Percentiles rank a stretch among this genome's conserved stretches.
Evolutionary conservation across 2,329 filamentous ascomycete species (phyloP).

Genomic region (Ophiocordyceps australis): DNA sequence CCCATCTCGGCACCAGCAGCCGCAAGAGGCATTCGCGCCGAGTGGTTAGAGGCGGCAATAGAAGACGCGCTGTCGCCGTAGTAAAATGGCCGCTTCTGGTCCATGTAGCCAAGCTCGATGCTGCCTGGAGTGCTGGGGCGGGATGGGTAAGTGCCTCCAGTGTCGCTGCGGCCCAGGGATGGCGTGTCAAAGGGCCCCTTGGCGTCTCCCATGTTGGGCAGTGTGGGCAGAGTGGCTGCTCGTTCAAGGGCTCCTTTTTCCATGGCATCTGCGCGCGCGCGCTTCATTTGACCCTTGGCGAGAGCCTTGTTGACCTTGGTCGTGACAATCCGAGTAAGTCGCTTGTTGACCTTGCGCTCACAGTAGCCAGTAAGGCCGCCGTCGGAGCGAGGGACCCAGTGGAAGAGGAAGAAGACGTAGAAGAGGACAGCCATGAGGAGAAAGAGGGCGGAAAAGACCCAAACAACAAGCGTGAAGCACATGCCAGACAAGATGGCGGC

Average conservation of each 20-base stretch:
- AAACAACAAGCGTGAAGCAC: constrained; percentile 81
- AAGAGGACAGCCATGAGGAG: constrained; percentile 60
- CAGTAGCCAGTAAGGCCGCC: constrained; percentile 74
- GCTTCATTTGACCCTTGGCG: constrained; percentile 53
- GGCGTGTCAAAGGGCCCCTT: constrained; percentile 35
- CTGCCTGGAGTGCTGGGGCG: constrained; percentile 34
- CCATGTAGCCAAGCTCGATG: constrained; percentile 32
- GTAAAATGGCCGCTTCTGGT: constrained; percentile 29
- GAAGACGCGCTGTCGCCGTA: constrained; percentile 32
- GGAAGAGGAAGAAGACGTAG: constrained; percentile 80
- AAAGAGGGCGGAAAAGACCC: constrained; percentile 64
- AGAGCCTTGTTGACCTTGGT: constrained; percentile 79
- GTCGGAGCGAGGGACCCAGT: constrained; percentile 72
- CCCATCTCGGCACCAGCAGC: constrained; percentile 43
- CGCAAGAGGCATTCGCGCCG: constrained; percentile 45
- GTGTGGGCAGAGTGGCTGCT: constrained; percentile 49
- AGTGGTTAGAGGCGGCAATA: constrained; percentile 41
- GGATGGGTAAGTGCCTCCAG: constrained; percentile 39
- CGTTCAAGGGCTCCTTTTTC: constrained; percentile 30
- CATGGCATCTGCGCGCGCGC: constrained; percentile 31
- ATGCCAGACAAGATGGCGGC: constrained; percentile 75
- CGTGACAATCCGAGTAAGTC: constrained; percentile 69
- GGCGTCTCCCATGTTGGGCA: constrained; percentile 20
- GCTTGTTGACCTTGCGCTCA: constrained; percentile 74
- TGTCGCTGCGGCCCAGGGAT: constrained; percentile 39